These are phyloP conservation scores for Nannizziopsis barbatae DNA, from an alignment of 2,329 filamentous ascomycete genomes.

Conservation along the genomic window DNA sequence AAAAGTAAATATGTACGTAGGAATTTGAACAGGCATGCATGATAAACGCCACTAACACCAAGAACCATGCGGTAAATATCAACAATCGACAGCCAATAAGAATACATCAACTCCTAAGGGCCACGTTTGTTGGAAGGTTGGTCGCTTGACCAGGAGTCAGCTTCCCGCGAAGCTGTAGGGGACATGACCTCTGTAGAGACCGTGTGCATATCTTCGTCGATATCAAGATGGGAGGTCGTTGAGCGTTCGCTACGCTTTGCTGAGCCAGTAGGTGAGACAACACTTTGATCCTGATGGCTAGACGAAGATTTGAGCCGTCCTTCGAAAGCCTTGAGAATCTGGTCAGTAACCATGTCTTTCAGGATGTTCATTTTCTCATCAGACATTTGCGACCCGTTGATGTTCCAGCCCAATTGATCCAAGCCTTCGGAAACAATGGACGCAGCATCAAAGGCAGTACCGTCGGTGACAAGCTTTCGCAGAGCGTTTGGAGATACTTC, in stretches of 20 bases:
- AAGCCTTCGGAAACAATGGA: conserved; percentile 25
- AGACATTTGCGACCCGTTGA: conserved; percentile 26
- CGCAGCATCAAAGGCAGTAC: conserved; percentile 26
- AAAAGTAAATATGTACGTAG: not conserved
- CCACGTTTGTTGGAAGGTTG: not conserved
- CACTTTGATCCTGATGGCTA: conserved; percentile 24
- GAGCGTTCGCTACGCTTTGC: conserved; percentile 18
- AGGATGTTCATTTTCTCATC: conserved; percentile 31
- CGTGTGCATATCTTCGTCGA: conserved; percentile 11
- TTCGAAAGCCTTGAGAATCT: conserved; percentile 29
- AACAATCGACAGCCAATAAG: not conserved
- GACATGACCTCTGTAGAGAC: conserved; percentile 16
- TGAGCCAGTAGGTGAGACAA: conserved; percentile 27
- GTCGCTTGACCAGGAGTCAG: not conserved
- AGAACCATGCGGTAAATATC: not conserved
- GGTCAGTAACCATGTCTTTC: conserved; percentile 28
- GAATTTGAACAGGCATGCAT: conserved; percentile 6
- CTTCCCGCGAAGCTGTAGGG: conserved; percentile 6
- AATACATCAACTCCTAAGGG: not conserved
- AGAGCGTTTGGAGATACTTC: conserved; percentile 20
- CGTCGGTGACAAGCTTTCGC: conserved; percentile 24
- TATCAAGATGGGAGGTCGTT: not conserved
- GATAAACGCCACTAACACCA: conserved; percentile 7
- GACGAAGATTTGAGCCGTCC: conserved; percentile 28
- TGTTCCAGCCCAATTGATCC: conserved; percentile 29